Evolutionary conservation across 2,329 filamentous ascomycete genomes (phyloP), one percentile per base, ranked within the genome.

Genomic region (Neofusicoccum umdonicola): DNA sequence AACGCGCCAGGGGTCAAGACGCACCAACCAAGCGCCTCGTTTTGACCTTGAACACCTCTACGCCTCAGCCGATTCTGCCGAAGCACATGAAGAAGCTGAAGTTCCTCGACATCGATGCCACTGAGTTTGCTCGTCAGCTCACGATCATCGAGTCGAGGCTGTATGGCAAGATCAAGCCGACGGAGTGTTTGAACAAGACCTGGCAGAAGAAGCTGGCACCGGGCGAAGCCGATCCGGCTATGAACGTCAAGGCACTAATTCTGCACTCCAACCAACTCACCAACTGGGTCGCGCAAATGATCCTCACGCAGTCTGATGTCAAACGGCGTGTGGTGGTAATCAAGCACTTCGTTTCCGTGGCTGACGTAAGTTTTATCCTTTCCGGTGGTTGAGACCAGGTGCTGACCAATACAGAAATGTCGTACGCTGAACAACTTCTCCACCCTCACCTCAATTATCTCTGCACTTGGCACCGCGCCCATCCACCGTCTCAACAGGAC

Each of bases 11-110:
- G 67, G 94, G 95, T 65, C 93, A 96, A 74, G 95, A 98, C 69
- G 90, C 90, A 15, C 89, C 91, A 19, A 90, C 89, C 9, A 93
- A 96, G 74, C 88, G 92, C 39, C 85, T 99, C 74, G 89, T 99
- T 17, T 88, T 95, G 67, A 98, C 93, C 0, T 82, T 95, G 68
- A 94, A 88, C 74, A 89, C 89, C 71, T 89, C 91, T 67, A 90
- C 91, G 0, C 94, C 95, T 3, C 82, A 90, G 41, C 92, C 95
- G 1, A 97, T 98, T 74, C 88, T 97, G 76, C 95, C 95, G 1
- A 97, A 97, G 84, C 97, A 98, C 77, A 96, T 99, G 93, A 97
- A 95, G 85, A 99, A 97, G 79, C 86, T 99, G 71, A 99, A 98
- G 78, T 98, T 99, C 80, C 81, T 98, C 64, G 95, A 99, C 74